These are phyloP conservation scores for Lecanicillium sp. DNA, from an alignment of 2,329 filamentous ascomycete genomes.

Conservation along the genomic window DNA sequence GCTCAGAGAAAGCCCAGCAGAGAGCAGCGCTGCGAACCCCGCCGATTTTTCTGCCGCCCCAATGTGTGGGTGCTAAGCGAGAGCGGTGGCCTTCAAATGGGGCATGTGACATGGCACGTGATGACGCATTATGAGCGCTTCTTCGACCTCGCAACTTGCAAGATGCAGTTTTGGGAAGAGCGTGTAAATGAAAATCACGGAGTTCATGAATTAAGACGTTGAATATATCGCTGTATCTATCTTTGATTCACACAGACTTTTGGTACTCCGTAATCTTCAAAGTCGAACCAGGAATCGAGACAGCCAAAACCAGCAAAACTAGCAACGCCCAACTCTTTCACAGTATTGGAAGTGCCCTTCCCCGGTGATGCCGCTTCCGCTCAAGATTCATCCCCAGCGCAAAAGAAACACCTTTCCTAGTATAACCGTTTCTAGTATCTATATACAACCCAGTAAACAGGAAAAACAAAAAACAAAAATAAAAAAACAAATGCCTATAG, in stretches of 20 bases:
- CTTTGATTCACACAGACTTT: slow-evolving; percentile 7
- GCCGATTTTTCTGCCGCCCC: slow-evolving; percentile 34
- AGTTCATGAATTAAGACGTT: too few species aligned
- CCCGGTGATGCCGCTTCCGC: background rate
- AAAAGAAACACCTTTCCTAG: too few species aligned
- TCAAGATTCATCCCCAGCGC: background rate
- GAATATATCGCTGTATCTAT: background rate
- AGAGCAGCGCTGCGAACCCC: slow-evolving; percentile 21
- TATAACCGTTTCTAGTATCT: slow-evolving; percentile 11
- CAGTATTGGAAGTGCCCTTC: slow-evolving; percentile 1
- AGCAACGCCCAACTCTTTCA: slow-evolving; percentile 3
- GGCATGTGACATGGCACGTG: slow-evolving; percentile 23
- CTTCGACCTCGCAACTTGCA: too few species aligned
- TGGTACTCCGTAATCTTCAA: slow-evolving; percentile 8
- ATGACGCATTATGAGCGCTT: background rate
- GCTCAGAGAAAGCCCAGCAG: too few species aligned
- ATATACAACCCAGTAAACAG: slow-evolving; percentile 1
- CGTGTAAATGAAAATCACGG: background rate
- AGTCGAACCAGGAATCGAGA: background rate
- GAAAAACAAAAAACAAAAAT: background rate
- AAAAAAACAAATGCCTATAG: slow-evolving; percentile 1
- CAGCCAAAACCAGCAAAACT: background rate
- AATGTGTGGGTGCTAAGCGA: slow-evolving; percentile 38
- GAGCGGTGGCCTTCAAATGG: slow-evolving; percentile 28
- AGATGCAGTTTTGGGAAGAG: background rate